Evolutionary conservation across 331 rosid species (phyloP).

Genomic region (Telfairia occidentalis): DNA sequence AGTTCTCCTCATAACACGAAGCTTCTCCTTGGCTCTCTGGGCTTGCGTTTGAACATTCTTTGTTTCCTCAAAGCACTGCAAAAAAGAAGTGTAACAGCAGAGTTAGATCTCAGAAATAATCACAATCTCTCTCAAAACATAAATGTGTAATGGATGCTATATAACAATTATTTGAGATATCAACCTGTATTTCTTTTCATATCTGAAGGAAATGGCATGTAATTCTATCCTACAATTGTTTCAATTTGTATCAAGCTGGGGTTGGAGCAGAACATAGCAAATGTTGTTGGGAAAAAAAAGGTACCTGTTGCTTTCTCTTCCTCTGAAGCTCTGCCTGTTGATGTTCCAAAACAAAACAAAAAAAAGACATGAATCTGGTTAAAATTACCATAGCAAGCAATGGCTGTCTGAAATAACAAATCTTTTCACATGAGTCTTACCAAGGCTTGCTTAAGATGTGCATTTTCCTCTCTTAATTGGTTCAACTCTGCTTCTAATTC

Average conservation of each 20-base stretch:
- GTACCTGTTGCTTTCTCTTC: slow-evolving; percentile 67
- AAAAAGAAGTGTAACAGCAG: not conserved
- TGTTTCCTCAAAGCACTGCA: slow-evolving; percentile 52
- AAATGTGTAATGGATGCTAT: not conserved
- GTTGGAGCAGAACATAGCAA: not conserved
- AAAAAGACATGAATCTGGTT: not conserved
- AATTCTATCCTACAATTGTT: not conserved
- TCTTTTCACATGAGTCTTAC: slow-evolving; percentile 21
- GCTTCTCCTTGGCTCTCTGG: slow-evolving; percentile 45
- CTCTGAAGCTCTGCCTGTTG: slow-evolving; percentile 55
- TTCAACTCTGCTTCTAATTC: slow-evolving; percentile 83
- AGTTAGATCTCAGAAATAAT: not conserved
- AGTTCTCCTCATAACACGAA: slow-evolving; percentile 46
- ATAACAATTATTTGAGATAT: not conserved
- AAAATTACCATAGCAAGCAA: not conserved
- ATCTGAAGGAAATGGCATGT: not conserved
- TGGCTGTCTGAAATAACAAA: not conserved
- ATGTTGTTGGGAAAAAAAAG: not conserved
- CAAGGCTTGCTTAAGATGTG: slow-evolving; percentile 65
- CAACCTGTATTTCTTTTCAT: not conserved
- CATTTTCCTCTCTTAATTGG: slow-evolving; percentile 59
- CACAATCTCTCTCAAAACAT: no score
- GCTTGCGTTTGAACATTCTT: slow-evolving; percentile 44
- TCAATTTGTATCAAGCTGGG: not conserved
- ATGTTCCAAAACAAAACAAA: not conserved